Base-by-base conservation (phyloP, 345 rosid genomes). In the Rhodamnia argentea region DNA sequence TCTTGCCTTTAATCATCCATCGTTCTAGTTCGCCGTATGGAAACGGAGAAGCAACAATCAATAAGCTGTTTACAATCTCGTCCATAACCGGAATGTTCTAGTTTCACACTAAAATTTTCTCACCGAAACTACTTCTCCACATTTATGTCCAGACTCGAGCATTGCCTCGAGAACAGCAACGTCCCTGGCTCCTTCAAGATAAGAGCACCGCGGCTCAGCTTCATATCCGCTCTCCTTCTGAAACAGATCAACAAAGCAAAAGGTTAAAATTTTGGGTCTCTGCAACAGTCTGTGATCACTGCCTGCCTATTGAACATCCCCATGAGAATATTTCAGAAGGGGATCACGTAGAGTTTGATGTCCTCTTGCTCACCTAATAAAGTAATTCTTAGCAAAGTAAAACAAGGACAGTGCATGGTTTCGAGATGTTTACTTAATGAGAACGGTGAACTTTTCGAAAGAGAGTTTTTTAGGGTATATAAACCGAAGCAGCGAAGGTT, bases 151-250 rank as follows among this genome's bases (percentile, higher is more conserved):
- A 52, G 99, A 97, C 88, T 96, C 98, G 23, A 97, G 98, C 99
- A 96, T 96, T 55, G 99, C 98, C 52, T 94, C 98, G 11, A 97
- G 90, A 84, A 96, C 91, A 62, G 99, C 98, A 82, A 95, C 93
- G 51, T 97, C 99, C 89, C 97, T 92, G 81, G 99, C 99, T 83
- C 99, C 99, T 94, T 97, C 99, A 47, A 91, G 50, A 64, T 88
- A 96, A 32, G 97, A 94, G 87, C 92, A 88, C 74, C 98, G 97
- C 22, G 95, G 91, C 82, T 96, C 99, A 64, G 90, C 89, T 86
- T 91, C 91, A 50, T 91, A 90, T 82, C 51, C 87, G 24, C 87
- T 89, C 59, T 87, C 94, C 91, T 90, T 91, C 95, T 94, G 96
- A 88, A 85, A 53, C 54, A 86, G 81, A 86, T 52, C 2, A 82